A percentile compares a stretch with the other conserved stretches of the same genome.
These are phyloP conservation scores for Linnemannia exigua DNA, from an alignment of 192 early-diverging fungal genomes.

Conservation along the genomic window DNA sequence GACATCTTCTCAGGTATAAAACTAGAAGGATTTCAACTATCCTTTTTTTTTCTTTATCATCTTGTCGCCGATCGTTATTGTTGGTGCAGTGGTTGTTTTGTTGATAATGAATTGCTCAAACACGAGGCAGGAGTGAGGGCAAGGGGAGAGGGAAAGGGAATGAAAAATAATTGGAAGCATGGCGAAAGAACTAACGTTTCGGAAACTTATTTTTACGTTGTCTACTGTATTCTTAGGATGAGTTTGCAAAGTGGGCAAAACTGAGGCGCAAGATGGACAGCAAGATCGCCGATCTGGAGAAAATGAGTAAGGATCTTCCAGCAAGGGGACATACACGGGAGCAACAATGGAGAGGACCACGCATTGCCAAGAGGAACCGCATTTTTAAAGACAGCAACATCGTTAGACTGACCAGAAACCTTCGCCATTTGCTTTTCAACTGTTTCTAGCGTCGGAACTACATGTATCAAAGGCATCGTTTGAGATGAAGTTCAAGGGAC, in stretches of 20 bases:
- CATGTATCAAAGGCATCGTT: constrained; percentile 77
- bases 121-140: neutral
- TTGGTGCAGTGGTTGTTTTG: neutral
- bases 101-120: neutral
- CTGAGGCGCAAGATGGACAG: constrained; percentile 85
- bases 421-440: neutral
- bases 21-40: neutral
- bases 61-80: neutral
- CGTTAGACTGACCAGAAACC: neutral
- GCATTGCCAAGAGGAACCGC: neutral
- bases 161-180: neutral
- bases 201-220: neutral
- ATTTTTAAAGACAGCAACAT: neutral
- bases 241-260: constrained; percentile 96
- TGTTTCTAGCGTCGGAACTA: constrained; percentile 65
- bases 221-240: constrained; percentile 65
- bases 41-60: neutral
- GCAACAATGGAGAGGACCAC: too few relatives aligned
- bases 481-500: constrained; percentile 82
- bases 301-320: constrained; percentile 63
- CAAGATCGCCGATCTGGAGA: constrained; percentile 77
- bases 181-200: neutral
- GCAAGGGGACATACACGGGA: too few relatives aligned
- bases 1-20: constrained; percentile 77
- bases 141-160: neutral